These are phyloP conservation scores for Xylaria bambusicola DNA, from an alignment of 495 filamentous ascomycete genomes.

Conservation along the genomic window DNA sequence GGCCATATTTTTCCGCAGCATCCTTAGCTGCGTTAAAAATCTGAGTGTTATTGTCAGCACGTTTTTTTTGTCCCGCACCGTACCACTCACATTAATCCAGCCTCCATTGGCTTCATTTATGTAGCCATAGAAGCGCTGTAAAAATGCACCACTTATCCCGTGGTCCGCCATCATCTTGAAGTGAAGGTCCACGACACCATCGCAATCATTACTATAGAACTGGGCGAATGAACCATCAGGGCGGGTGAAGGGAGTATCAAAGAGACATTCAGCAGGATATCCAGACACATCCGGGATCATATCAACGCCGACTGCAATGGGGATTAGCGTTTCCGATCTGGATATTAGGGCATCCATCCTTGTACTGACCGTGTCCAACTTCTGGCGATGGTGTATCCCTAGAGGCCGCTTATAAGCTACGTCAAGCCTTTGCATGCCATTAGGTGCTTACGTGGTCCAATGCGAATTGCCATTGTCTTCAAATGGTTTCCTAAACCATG, in stretches of 20 bases:
- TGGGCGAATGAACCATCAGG: conserved; percentile 22
- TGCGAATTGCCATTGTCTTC: conserved; percentile 34
- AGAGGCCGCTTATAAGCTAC: neutral
- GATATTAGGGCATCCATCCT: neutral
- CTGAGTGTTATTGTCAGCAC: conserved; percentile 14
- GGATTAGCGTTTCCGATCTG: neutral
- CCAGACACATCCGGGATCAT: conserved; percentile 35
- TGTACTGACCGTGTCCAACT: conserved; percentile 25
- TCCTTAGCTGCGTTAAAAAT: conserved; percentile 28
- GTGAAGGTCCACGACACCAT: conserved; percentile 36
- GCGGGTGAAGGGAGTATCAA: conserved; percentile 31
- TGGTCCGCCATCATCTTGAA: conserved; percentile 36
- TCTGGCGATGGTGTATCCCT: conserved; percentile 28
- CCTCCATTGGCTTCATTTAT: conserved; percentile 31
- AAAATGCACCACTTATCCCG: conserved; percentile 35
- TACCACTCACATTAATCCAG: conserved; percentile 27
- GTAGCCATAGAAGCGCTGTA: conserved; percentile 36
- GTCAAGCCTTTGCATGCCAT: neutral
- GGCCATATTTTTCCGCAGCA: conserved; percentile 36
- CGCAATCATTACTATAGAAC: conserved; percentile 37
- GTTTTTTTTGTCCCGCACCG: neutral
- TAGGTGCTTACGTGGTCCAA: conserved; percentile 31
- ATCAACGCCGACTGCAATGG: conserved; percentile 28
- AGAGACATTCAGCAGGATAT: conserved; percentile 36
- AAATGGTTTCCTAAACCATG: conserved; percentile 34